Conservation (phyloP, 306 rosid species). For the Echinosophora koreensis region DNA sequence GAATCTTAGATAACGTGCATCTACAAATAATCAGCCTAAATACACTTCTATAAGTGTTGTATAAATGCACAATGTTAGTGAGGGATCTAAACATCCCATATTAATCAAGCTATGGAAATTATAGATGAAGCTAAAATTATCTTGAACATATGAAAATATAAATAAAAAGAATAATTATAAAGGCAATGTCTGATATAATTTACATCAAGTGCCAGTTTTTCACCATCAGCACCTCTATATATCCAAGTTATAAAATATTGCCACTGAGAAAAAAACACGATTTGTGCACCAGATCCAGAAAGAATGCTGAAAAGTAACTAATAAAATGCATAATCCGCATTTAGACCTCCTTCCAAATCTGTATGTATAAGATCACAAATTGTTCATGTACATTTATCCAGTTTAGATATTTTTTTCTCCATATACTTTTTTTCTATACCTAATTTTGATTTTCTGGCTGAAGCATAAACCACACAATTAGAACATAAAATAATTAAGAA, state of each 20-base stretch:
- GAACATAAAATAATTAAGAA: background rate
- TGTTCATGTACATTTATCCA: background rate
- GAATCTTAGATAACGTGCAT: background rate
- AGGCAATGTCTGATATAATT: background rate
- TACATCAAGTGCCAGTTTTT: background rate
- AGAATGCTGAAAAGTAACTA: constrained; percentile 8
- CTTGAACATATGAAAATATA: constrained; percentile 24
- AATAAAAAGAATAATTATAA: background rate
- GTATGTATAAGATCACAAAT: background rate
- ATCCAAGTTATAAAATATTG: constrained; percentile 15
- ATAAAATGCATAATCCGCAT: constrained; percentile 7
- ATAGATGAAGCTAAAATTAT: background rate
- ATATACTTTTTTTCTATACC: background rate
- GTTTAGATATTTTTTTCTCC: background rate
- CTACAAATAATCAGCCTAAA: background rate
- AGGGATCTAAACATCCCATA: constrained; percentile 10
- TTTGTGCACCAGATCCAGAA: constrained; percentile 20
- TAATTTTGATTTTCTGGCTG: background rate
- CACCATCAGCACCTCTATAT: constrained; percentile 10
- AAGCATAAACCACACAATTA: constrained; percentile 7
- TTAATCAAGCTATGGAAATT: constrained; percentile 33
- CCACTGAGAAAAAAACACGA: constrained; percentile 21
- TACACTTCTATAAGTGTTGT: background rate
- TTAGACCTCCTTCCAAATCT: constrained; percentile 37
- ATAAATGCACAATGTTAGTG: constrained; percentile 22